Evolutionary conservation across 208 protist species (phyloP), one percentile per base, ranked within the genome.

Genomic region (Trypanosoma melophagium): DNA sequence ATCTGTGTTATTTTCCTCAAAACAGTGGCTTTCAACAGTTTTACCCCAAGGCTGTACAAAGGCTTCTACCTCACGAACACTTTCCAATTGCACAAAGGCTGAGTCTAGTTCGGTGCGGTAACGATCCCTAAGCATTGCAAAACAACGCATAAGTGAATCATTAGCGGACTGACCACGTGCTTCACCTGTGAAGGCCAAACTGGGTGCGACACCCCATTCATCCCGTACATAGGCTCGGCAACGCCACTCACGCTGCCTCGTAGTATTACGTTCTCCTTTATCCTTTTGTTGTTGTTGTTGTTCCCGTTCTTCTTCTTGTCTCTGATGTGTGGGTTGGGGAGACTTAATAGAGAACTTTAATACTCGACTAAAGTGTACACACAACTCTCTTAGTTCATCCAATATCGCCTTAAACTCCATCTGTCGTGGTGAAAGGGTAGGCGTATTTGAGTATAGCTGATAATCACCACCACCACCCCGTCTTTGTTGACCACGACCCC

Each of bases 201-300:
- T 83, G 1, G 80, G 70, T 14, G 75, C 71, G 16, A 83, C 68
- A 50, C 75, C 78, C 90, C 90, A 96, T 60, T 96, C 87, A 47
- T 94, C 86, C 55, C 87, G 87, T 50, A 89, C 74, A 69, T 96
- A 96, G 56, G 82, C 87, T 9, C 90, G 81, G 47, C 90, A 96
- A 24, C 80, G 78, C 83, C 84, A 96, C 56, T 59, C 56, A 52
- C 61, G 17, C 21, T 59, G n/a, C 7, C 17, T 7, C 25, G 31
- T 54, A 38, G n/a, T 47, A 25, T 24, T 45, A 31, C n/a, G 45
- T 22, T 54, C 61, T 17, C 47, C 28, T 2, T 45, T 59, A n/a
- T 60, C n/a, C 12, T 56, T 41, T 1, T 51, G 22, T 40, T 45
- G 17, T 19, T 54, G n/a, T 12, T 47, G 14, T 63, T 55, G 25